Base-by-base conservation (phyloP, 306 rosid genomes). In the Fragaria vesca region DNA sequence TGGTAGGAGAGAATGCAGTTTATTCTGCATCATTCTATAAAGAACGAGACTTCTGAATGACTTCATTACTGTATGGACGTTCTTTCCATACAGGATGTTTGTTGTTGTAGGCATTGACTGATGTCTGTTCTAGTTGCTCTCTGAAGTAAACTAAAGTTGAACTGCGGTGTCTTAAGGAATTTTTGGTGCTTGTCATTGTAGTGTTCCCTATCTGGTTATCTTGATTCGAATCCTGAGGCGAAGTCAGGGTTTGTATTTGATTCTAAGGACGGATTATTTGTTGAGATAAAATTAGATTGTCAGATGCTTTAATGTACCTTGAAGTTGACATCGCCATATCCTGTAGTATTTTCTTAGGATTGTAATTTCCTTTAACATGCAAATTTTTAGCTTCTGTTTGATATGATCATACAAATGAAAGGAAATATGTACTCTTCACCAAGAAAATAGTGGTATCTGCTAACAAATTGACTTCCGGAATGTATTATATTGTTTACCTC, bases 401-500 rank as follows among this genome's bases (percentile, higher is more conserved):
- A 24, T 55, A 24, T n/a, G 36, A 42, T 40, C 20, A 21, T 73
- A 45, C 52, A 36, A 73, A 73, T 73, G 43, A 1, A 18, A 55
- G 11, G 16, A 21, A 73, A 73, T 54, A 6, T 30, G 0, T n/a
- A 20, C 34, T 3, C 51, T 3, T 73, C 51, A 54, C 77, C 51
- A 12, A 20, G 66, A 36, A 52, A 52, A 55, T 54, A n/a, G 28
- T 15, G 12, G 4, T 52, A 40, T 58, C 24, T 42, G 21, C 42
- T 66, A 15, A 5, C 20, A 30, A 8, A 8, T 36, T 0, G 12
- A 21, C 47, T 79, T 75, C 36, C 66, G 58, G 51, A 51, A 45
- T 76, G 75, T n/a, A 6, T 61, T 58, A 55, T 77, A 66, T 55
- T 63, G 30, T 55, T 79, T 40, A 18, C 73, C 78, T 75, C 65